Base-by-base conservation (phyloP, 805 yeast species). In the Starmerella vaccinii region DNA sequence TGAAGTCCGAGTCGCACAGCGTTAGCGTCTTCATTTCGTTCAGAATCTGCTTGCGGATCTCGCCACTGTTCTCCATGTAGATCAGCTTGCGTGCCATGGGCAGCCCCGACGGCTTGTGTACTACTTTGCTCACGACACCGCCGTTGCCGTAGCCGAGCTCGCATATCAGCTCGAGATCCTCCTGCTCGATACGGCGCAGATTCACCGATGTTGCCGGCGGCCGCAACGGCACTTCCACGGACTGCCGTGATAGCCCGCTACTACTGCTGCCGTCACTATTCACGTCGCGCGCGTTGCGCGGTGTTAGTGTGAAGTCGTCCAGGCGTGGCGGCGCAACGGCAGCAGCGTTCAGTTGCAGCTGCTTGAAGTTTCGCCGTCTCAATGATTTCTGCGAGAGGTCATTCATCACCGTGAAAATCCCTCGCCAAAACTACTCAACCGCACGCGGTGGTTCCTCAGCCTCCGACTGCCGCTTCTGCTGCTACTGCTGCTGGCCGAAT, bases 121-220 rank as follows among this genome's bases (percentile, higher is more conserved):
- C 68, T 12, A 88, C 94, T 62, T 89, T 87, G 42, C 83, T 71
- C 2, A 92, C 99, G 1, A 87, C 80, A 2, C 99, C 99, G 12
- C 95, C 87, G 63, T 86, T 89, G 12, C 99, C 99, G 26, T 86
- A 76, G 9, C 99, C 99, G 46, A 92, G 72, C 54, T 80, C 80
- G 53, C 85, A 80, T 47, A 92, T 65, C 30, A 80, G 77, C 15
- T 88, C 77, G 23, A 92, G 67, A 61, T 92, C 96, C 39, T 78
- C 79, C 38, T 75, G 74, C 49, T 73, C 72, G 43, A 53, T 39
- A 41, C 46, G 40, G 24, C 38, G 44, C 38, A 51, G 44, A 16
- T 51, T 50, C 10, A 51, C 49, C 1, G 32, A 23, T 8, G 43
- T 39, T 13, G 42, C 51, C 10, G 47, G 49, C 12, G 30, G 46